phyloP scores from a whole-genome alignment of 768 basidiomycete genomes.

The Tricholoma furcatifolium region DNA sequence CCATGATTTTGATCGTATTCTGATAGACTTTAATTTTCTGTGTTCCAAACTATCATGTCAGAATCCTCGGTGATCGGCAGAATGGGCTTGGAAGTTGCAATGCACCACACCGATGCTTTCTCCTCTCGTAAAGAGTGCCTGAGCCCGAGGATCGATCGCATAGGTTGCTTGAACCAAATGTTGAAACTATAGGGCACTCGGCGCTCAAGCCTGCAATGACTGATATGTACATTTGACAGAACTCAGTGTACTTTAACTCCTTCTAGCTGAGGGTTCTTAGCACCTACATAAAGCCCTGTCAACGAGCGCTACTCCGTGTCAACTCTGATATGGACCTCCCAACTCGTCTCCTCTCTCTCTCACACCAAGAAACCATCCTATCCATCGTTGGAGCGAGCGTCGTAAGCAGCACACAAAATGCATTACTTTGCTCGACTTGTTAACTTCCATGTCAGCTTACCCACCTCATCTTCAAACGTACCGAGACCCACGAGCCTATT shows the following conservation, averaged over 20 bases:
- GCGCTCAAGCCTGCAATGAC: no score
- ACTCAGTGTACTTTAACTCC: neutral
- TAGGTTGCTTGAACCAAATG: no score
- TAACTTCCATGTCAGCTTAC: conserved; percentile 18
- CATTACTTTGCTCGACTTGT: neutral
- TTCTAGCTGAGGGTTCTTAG: neutral
- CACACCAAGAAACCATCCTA: conserved; percentile 13
- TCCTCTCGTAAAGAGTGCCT: no score
- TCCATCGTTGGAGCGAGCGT: conserved; percentile 15
- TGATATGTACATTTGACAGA: no score
- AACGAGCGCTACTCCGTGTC: neutral
- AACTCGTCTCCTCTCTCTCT: conserved; percentile 7
- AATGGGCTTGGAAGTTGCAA: no score
- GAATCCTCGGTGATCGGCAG: no score
- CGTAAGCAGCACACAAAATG: conserved; percentile 4
- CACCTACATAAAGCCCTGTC: neutral
- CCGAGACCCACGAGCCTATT: conserved; percentile 29
- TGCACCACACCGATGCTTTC: no score
- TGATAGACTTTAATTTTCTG: no score
- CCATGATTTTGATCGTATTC: no score
- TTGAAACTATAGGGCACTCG: no score
- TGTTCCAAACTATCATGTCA: no score
- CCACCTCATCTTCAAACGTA: conserved; percentile 33
- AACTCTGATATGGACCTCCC: conserved; percentile 9
- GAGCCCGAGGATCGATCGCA: no score